These are phyloP conservation scores for Clitopilus hobsonii DNA, from an alignment of 768 basidiomycete species.

Conservation along the genomic window DNA sequence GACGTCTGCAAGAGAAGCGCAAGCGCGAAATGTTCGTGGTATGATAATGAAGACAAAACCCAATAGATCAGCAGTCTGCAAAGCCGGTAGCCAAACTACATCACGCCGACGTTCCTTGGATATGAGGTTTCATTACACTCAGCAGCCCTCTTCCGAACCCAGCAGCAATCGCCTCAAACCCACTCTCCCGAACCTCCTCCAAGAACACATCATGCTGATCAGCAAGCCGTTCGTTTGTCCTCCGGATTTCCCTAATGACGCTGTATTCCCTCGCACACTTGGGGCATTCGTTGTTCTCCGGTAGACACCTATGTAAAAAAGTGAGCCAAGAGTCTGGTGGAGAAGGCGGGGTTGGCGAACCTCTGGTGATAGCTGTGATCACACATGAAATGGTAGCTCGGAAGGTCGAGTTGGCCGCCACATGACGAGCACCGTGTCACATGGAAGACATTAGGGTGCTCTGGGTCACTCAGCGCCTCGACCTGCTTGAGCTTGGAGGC, in stretches of 20 bases:
- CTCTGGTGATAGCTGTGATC: slow-evolving; percentile 95
- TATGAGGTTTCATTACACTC: slow-evolving; percentile 29
- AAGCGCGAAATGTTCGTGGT: no score
- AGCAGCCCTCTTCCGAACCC: slow-evolving; percentile 69
- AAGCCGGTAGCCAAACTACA: neutral
- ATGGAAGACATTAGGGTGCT: slow-evolving; percentile 85
- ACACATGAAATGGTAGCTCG: slow-evolving; percentile 97
- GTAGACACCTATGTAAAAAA: slow-evolving; percentile 61
- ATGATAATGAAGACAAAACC: neutral
- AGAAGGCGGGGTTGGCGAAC: slow-evolving; percentile 31
- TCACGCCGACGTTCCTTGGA: neutral
- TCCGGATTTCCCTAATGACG: slow-evolving; percentile 83
- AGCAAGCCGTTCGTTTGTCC: slow-evolving; percentile 79
- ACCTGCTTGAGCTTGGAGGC: slow-evolving; percentile 76
- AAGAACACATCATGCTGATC: slow-evolving; percentile 81
- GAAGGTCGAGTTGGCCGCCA: slow-evolving; percentile 85
- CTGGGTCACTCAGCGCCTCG: slow-evolving; percentile 70
- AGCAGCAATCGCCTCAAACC: slow-evolving; percentile 66
- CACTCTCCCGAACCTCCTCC: slow-evolving; percentile 67
- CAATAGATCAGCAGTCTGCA: neutral
- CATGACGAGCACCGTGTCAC: slow-evolving; percentile 92
- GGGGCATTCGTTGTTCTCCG: slow-evolving; percentile 89
- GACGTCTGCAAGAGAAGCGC: no score
- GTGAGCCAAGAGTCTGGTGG: neutral
- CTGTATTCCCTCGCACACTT: slow-evolving; percentile 83